phyloP scores from a whole-genome alignment of 805 yeast species.

The Ogataea ramenticola region DNA sequence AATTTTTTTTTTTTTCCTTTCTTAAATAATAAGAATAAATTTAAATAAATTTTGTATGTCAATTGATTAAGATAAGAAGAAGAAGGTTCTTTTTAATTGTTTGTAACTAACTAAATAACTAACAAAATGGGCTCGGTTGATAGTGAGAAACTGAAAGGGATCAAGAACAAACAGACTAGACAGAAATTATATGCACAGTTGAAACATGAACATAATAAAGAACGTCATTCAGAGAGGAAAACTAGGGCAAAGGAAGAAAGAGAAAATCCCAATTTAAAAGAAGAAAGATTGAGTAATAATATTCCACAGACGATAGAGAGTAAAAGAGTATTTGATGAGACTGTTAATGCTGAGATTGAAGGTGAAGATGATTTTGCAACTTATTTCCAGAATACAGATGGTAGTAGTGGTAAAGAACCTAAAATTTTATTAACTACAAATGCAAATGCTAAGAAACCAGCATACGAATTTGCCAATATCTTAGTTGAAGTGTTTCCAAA shows the following conservation, averaged over 20 bases:
- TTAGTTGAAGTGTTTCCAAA: slow-evolving; percentile 81
- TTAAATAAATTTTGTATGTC: no score
- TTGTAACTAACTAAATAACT: no score
- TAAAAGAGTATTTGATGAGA: slow-evolving; percentile 82
- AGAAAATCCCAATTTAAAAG: slow-evolving; percentile 73
- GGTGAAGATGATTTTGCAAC: slow-evolving; percentile 59
- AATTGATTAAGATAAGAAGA: no score
- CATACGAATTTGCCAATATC: slow-evolving; percentile 85
- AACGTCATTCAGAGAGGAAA: slow-evolving; percentile 69
- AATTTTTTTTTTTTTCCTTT: no score
- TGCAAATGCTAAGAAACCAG: slow-evolving; percentile 76
- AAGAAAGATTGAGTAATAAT: slow-evolving; percentile 69
- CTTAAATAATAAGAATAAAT: no score
- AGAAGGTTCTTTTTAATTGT: no score
- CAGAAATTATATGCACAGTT: slow-evolving; percentile 69
- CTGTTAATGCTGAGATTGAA: slow-evolving; percentile 52
- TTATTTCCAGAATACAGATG: slow-evolving; percentile 39
- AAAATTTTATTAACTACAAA: slow-evolving; percentile 87
- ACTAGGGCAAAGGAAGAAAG: slow-evolving; percentile 84
- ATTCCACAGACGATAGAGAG: slow-evolving; percentile 78
- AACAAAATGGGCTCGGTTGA: slow-evolving; percentile 24
- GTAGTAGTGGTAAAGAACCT: slow-evolving; percentile 47
- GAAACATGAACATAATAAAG: slow-evolving; percentile 68
- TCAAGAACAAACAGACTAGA: slow-evolving; percentile 73
- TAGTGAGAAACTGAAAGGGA: slow-evolving; percentile 32